Conservation (phyloP, 768 basidiomycete species). For the Leccinum rimulosum region DNA sequence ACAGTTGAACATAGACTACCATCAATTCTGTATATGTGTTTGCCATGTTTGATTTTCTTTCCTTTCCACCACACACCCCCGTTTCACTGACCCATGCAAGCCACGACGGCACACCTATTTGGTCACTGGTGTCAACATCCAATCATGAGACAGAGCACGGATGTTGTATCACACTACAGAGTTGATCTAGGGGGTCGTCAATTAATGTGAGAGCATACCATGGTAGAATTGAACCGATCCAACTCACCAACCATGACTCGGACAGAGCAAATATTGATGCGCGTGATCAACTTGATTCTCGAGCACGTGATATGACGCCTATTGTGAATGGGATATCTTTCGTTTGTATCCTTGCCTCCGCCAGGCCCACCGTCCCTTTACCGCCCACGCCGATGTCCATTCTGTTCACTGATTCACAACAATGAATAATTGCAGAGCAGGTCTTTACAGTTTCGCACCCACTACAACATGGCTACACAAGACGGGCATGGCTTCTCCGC, state of each 20-base stretch:
- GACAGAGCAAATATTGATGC: neutral
- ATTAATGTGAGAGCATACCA: neutral
- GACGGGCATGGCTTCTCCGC: slow-evolving; percentile 25
- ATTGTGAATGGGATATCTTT: neutral
- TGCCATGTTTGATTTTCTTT: slow-evolving; percentile 8
- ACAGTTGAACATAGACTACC: slow-evolving; percentile 24
- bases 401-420: slow-evolving; percentile 1
- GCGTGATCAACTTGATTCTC: slow-evolving; percentile 12
- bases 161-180: neutral
- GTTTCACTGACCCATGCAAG: slow-evolving; percentile 3
- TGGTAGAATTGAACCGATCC: neutral
- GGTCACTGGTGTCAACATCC: slow-evolving; percentile 1
- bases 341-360: neutral
- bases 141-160: neutral
- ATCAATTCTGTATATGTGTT: slow-evolving; percentile 19
- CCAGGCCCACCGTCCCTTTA: neutral
- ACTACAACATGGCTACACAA: slow-evolving; percentile 21
- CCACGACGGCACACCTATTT: neutral
- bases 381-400: slow-evolving; percentile 6
- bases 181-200: neutral
- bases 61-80: neutral
- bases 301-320: slow-evolving; percentile 25
- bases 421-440: slow-evolving; percentile 27
- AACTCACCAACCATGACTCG: neutral
- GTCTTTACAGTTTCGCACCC: slow-evolving; percentile 26